phyloP scores from a whole-genome alignment of 306 rosid genomes.

The Vachellia collinsii region DNA sequence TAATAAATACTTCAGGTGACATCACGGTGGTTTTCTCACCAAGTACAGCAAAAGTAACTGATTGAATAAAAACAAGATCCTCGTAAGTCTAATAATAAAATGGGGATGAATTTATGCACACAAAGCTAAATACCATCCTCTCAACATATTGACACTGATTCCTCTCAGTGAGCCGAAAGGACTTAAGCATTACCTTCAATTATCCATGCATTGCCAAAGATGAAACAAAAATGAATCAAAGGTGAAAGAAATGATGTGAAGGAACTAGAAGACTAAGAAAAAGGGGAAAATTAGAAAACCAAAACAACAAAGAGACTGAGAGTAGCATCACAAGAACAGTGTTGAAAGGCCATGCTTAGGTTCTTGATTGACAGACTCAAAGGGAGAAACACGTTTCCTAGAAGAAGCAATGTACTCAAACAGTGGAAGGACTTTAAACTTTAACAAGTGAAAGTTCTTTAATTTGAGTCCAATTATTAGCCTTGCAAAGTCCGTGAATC shows the following conservation, averaged over 20 bases:
- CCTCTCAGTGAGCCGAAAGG: constrained; percentile 5
- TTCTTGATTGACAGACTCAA: background rate
- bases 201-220: constrained; percentile 23
- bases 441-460: background rate
- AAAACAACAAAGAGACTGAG: constrained; percentile 8
- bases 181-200: constrained; percentile 21
- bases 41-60: constrained; percentile 92
- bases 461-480: background rate
- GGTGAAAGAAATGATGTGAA: constrained; percentile 11
- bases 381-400: background rate
- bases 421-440: background rate
- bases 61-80: constrained; percentile 38
- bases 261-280: background rate
- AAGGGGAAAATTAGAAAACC: background rate
- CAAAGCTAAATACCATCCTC: constrained; percentile 24
- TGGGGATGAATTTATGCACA: constrained; percentile 29
- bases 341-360: background rate
- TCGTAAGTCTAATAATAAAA: constrained; percentile 23
- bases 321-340: constrained; percentile 19
- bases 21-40: constrained; percentile 98
- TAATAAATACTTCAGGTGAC: constrained; percentile 89
- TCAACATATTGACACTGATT: constrained; percentile 30
- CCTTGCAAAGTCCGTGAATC: background rate
- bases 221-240: constrained; percentile 29
- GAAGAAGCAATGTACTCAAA: constrained; percentile 13